Evolutionary conservation across 1,284 basidiomycete species (phyloP), one percentile per base, ranked within the genome.

Genomic region (Chalciporus sp.): DNA sequence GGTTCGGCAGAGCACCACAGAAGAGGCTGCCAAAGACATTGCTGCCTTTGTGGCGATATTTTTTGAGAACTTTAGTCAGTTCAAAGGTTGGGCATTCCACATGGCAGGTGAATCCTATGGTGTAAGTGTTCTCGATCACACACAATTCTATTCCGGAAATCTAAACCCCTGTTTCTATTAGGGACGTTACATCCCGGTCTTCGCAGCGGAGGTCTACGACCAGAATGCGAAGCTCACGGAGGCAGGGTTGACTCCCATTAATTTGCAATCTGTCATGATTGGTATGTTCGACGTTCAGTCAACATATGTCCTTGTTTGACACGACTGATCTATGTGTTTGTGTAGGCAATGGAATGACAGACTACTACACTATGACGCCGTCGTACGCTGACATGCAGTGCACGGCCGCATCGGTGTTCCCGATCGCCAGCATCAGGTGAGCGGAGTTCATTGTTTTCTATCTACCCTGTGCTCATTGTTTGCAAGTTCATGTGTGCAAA

Each of bases 151-250:
- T 33, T 40, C 9, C 6, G 27, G 27, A 29, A 12, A 46, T 26
- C 14, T 3, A 6, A 47, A 12, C 16, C 19, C 51, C 28, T 11
- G 17, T 9, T 42, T 28, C 26, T 49, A 5, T 14, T 55, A 88
- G 84, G 92, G 93, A 4, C 84, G 91, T 20, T 94, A 93, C 70
- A 77, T 95, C 8, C 94, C 93, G 0, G 74, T 93, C 6, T 95
- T 92, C 59, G 94, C 92, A 0, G 76, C 88, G 1, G 83, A 84
- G 16, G 82, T 95, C 0, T 85, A 88, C 42, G 92, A 95, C 69
- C 86, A 90, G 58, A 95, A 95, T 67, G 72, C 78, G 7, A 66
- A 70, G 27, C 74, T 90, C 12, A 68, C 78, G 11, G 74, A 80
- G n/a, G 79, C 76, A 0, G 88, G 86, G 2, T 67, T 86, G 60